Evolutionary conservation across 2,329 filamentous ascomycete genomes (phyloP).

Genomic region (Hysterium pulicare): DNA sequence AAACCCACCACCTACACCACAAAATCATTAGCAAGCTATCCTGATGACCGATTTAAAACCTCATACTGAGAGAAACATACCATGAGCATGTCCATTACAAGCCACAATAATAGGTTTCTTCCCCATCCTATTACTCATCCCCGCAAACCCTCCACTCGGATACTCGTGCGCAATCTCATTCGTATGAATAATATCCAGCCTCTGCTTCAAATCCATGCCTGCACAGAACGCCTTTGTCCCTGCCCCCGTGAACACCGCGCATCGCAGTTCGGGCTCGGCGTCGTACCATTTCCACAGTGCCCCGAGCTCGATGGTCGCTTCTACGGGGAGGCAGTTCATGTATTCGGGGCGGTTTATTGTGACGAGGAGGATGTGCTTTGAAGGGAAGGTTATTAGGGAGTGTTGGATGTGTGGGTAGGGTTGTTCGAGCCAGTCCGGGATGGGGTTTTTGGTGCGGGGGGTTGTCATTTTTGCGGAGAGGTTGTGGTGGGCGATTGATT

Average conservation of each 20-base stretch:
- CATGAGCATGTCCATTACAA: conserved; percentile 22
- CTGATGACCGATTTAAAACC: too few species aligned
- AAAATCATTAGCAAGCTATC: too few species aligned
- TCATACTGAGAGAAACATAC: conserved; percentile 18
- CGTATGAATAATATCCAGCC: conserved; percentile 5
- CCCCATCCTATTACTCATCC: conserved; percentile 21
- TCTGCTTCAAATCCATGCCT: conserved; percentile 48
- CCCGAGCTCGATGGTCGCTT: conserved; percentile 42
- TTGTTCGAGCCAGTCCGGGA: conserved; percentile 34
- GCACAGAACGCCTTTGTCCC: conserved; percentile 51
- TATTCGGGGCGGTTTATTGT: conserved; percentile 45
- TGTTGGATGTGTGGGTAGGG: conserved; percentile 13
- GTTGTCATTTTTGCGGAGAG: conserved; percentile 13
- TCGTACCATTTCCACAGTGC: conserved; percentile 50
- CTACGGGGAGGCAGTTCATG: conserved; percentile 37
- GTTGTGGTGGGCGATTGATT: too few species aligned
- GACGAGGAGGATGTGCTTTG: conserved; percentile 44
- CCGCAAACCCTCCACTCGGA: conserved; percentile 17
- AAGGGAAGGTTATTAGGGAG: conserved; percentile 39
- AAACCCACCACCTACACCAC: conserved; percentile 53
- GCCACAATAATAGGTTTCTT: conserved; percentile 23
- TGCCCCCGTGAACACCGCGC: conserved; percentile 43
- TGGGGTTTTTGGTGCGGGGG: conserved; percentile 19
- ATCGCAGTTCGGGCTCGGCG: conserved; percentile 40
- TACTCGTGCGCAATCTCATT: conserved; percentile 13